Evolutionary conservation across 345 rosid species (phyloP).

Genomic region (Aethionema arabicum): DNA sequence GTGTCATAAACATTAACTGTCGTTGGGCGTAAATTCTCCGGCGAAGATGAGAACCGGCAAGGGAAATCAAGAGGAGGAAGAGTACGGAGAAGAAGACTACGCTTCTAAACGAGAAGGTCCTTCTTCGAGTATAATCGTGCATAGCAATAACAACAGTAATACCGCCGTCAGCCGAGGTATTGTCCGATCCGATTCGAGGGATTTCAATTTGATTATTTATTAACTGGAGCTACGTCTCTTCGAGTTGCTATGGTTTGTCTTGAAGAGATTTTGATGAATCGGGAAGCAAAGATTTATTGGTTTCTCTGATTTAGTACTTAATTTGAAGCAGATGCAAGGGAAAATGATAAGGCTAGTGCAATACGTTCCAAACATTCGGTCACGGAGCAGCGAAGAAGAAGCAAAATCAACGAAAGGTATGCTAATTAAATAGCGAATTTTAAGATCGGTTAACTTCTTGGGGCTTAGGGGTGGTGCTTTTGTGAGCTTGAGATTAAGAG

Average conservation of each 20-base stretch:
- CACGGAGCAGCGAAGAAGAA: constrained; percentile 90
- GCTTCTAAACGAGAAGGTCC: constrained; percentile 60
- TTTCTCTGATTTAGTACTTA: constrained; percentile 23
- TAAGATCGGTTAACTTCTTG: not conserved
- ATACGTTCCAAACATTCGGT: constrained; percentile 93
- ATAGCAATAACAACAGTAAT: constrained; percentile 27
- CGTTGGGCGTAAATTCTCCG: constrained; percentile 17
- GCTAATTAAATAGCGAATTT: not conserved
- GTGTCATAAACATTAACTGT: not conserved
- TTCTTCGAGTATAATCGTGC: constrained; percentile 39
- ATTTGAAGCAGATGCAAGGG: constrained; percentile 63
- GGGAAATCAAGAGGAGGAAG: constrained; percentile 74
- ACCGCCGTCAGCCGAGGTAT: constrained; percentile 45
- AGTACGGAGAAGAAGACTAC: constrained; percentile 76
- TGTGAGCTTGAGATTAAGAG: not conserved
- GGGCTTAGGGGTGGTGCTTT: not conserved
- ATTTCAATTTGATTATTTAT: constrained; percentile 25
- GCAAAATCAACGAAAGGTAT: constrained; percentile 97
- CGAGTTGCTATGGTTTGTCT: constrained; percentile 21
- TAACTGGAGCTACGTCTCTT: not conserved
- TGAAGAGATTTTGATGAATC: not conserved
- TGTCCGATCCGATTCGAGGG: constrained; percentile 42
- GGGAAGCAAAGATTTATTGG: not conserved
- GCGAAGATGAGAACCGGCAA: constrained; percentile 67
- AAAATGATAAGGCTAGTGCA: constrained; percentile 65